Evolutionary conservation across 2,329 filamentous ascomycete species (phyloP).

Genomic region (Colletotrichum sp.): DNA sequence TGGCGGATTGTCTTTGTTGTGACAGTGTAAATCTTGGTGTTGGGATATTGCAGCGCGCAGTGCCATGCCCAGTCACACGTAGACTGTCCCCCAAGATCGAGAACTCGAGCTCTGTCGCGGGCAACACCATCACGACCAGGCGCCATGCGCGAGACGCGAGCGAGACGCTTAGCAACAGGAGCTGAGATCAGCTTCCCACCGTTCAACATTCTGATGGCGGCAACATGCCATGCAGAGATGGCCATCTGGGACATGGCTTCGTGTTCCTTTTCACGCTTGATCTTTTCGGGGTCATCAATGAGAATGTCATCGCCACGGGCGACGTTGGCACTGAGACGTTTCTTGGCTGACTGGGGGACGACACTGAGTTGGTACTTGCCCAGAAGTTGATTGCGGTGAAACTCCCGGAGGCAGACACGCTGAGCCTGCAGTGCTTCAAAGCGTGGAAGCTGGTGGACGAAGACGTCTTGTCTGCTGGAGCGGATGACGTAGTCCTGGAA

Average conservation of each 20-base stretch:
- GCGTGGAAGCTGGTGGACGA: slow-evolving; percentile 82
- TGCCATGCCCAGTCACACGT: slow-evolving; percentile 97
- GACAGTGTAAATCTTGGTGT: slow-evolving; percentile 87
- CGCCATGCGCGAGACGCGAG: slow-evolving; percentile 56
- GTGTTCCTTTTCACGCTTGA: slow-evolving; percentile 76
- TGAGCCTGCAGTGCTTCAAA: slow-evolving; percentile 89
- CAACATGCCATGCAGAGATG: slow-evolving; percentile 65
- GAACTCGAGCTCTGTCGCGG: slow-evolving; percentile 67
- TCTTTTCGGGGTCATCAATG: slow-evolving; percentile 66
- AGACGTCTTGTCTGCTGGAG: slow-evolving; percentile 73
- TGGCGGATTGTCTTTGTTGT: slow-evolving; percentile 76
- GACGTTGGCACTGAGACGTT: slow-evolving; percentile 74
- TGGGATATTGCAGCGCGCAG: slow-evolving; percentile 83
- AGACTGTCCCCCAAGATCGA: slow-evolving; percentile 86
- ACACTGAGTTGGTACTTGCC: slow-evolving; percentile 84
- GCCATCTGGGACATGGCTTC: slow-evolving; percentile 78
- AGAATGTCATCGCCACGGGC: slow-evolving; percentile 73
- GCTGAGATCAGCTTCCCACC: slow-evolving; percentile 69
- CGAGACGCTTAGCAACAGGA: slow-evolving; percentile 67
- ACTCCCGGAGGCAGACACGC: slow-evolving; percentile 73
- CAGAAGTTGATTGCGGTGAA: slow-evolving; percentile 80
- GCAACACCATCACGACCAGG: slow-evolving; percentile 46
- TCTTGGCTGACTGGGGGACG: slow-evolving; percentile 71
- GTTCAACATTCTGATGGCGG: slow-evolving; percentile 65
- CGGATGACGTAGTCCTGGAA: slow-evolving; percentile 78